A percentile compares a stretch with the other conserved stretches of the same genome.
These are phyloP conservation scores for Inga oerstediana DNA, from an alignment of 306 rosid genomes.

Conservation along the genomic window DNA sequence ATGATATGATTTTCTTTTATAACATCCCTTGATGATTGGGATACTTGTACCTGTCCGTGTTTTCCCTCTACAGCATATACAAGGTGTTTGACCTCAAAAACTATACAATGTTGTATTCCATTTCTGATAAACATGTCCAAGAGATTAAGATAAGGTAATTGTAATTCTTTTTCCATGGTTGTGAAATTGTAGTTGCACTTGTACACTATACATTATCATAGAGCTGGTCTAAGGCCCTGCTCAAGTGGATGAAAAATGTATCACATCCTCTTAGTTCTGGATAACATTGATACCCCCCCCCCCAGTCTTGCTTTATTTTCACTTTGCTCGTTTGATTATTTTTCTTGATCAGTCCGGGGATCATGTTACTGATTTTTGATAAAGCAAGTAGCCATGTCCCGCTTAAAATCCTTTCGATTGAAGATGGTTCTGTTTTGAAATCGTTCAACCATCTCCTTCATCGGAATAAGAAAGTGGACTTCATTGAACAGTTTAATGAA, in stretches of 20 bases:
- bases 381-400: constrained; percentile 89
- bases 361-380: constrained; percentile 82
- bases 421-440: constrained; percentile 95
- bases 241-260: background rate
- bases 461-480: constrained; percentile 95
- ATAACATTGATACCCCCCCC: background rate
- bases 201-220: constrained; percentile 1
- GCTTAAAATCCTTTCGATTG: constrained; percentile 90
- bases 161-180: constrained; percentile 38
- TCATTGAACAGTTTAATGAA: constrained; percentile 95
- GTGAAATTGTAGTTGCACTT: constrained; percentile 20
- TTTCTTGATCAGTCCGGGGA: constrained; percentile 75
- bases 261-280: constrained; percentile 2
- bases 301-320: constrained; percentile 12
- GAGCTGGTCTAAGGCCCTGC: constrained; percentile 20
- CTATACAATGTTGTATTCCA: constrained; percentile 88
- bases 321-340: constrained; percentile 30
- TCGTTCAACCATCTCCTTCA: constrained; percentile 93
- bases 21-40: constrained; percentile 21
- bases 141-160: constrained; percentile 94
- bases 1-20: constrained; percentile 22
- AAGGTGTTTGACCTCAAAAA: constrained; percentile 96
- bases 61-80: constrained; percentile 62
- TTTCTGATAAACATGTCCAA: constrained; percentile 90
- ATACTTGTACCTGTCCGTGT: constrained; percentile 2